A percentile compares a stretch with the other conserved stretches of the same genome.
phyloP scores from a whole-genome alignment of 768 basidiomycete species.

The Paxillus involutus region DNA sequence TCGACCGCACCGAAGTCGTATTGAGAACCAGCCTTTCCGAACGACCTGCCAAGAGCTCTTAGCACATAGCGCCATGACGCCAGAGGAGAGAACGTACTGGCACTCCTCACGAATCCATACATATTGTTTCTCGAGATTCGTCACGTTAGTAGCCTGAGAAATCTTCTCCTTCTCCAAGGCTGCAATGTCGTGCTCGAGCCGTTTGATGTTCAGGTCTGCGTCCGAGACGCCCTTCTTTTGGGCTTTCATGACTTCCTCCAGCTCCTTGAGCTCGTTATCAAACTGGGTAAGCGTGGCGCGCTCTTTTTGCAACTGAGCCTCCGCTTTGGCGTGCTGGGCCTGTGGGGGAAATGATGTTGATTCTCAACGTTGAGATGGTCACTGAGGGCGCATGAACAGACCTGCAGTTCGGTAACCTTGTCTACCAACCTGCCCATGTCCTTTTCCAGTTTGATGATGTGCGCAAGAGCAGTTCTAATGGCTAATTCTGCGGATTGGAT shows the following conservation, averaged over 20 bases:
- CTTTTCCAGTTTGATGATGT: constrained; percentile 53
- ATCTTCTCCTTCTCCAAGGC: constrained; percentile 64
- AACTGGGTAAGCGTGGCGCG: constrained; percentile 85
- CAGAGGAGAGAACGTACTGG: constrained; percentile 53
- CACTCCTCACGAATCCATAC: constrained; percentile 90
- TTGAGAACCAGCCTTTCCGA: constrained; percentile 75
- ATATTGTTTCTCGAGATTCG: constrained; percentile 75
- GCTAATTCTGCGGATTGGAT: constrained; percentile 23
- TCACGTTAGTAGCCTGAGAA: constrained; percentile 47
- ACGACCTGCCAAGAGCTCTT: constrained; percentile 51
- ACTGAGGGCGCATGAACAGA: constrained; percentile 6
- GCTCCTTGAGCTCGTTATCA: constrained; percentile 82
- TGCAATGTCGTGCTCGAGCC: constrained; percentile 70
- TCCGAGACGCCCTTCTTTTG: constrained; percentile 74
- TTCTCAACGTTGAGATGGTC: background rate
- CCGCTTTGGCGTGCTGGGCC: constrained; percentile 62
- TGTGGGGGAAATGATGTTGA: constrained; percentile 23
- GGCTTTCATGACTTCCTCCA: constrained; percentile 78
- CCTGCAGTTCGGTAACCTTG: constrained; percentile 37
- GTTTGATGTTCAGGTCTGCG: constrained; percentile 61
- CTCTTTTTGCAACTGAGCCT: constrained; percentile 77
- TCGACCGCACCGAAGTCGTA: constrained; percentile 80
- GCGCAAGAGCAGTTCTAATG: constrained; percentile 34
- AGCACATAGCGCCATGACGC: background rate
- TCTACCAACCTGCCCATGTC: constrained; percentile 62